Evolutionary conservation across 306 rosid genomes (phyloP), one percentile per base, ranked within the genome.

Genomic region (Medicago ruthenica): DNA sequence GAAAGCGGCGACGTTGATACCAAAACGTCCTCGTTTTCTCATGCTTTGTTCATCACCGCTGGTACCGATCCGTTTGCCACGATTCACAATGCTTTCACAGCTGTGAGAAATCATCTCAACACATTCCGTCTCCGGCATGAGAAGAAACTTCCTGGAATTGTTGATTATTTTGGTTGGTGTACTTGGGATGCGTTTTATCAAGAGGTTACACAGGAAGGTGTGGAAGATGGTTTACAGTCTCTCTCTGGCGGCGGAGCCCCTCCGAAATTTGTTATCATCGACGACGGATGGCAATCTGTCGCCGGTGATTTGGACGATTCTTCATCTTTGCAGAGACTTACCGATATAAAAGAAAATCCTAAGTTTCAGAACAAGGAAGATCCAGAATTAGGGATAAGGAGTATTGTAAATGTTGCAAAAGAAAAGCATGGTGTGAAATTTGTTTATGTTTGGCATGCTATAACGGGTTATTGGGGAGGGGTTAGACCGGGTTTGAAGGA

Each of bases 401-500:
- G 76, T 62, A 83, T 92, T 0, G 97, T 92, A 17, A 73, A 77
- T 4, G 81, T 83, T 0, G 95, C 97, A 0, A 95, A 95, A 47
- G n/a, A 92, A 22, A 87, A 86, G 14, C 86, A 87, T 20, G 93
- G 87, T 14, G 12, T 95, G 65, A 86, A 89, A 24, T 83, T 85
- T 6, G 98, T 92, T 14, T 95, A 92, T 40, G 97, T 95, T 0
- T 95, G 98, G 98, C 98, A 95, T 73, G 97, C 98, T 0, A 92
- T 95, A 1, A 95, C 95, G 0, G 98, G 98, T 0, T 95, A 95
- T 55, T 95, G 98, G 98, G 98, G 98, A 3, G 98, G 98, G 20
- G 96, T 95, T 42, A 67, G 84, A 0, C 91, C 97, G 0, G 97
- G 90, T 0, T 88, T 64, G 68, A 83, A 88, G 84, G 97, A 90